Evolutionary conservation across 1,139 yeast species (phyloP), one percentile per base, ranked within the genome.

Genomic region (Nematodospora anomalae): DNA sequence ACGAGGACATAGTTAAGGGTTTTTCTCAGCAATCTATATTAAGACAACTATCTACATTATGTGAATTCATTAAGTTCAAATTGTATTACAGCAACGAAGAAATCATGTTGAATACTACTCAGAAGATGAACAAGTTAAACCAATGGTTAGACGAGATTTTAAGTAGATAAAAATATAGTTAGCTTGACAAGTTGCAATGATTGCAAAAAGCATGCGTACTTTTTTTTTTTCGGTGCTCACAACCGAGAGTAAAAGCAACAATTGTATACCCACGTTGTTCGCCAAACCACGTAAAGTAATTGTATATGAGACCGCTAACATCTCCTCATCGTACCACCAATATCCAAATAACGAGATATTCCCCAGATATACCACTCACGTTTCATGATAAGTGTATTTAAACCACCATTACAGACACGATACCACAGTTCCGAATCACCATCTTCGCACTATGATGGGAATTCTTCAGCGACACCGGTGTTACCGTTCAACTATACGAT

Each of bases 101-200:
- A 6, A 37, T 47, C n/a, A 42, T 35, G 34, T 41, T 36, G n/a
- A 49, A 45, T 34, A 47, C 57, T 2, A 38, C 49, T 8, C 37
- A 43, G 10, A 52, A 45, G 26, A 49, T 57, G 38, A 51, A 50
- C 37, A 50, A 50, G 30, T 38, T 55, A 7, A 47, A 46, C 28
- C 56, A 55, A 21, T 44, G 45, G 32, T 41, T 56, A 25, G 58
- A 53, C 16, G 52, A 51, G 28, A 43, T 54, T 14, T 35, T 54
- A 24, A 29, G 43, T 31, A 36, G 33, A 15, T 28, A 41, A 13
- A 28, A 33, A 14, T 24, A 24, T 18, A 18, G 21, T 18, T 18
- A 18, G 8, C 21, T 6, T 6, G 8, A 18, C 8, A 18, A 8
- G 8, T 18, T 8, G 7, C 8, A 18, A 18, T 18, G 21, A 18